Evolutionary conservation across 208 protist species (phyloP).

Genomic region (Entamoeba dispar): DNA sequence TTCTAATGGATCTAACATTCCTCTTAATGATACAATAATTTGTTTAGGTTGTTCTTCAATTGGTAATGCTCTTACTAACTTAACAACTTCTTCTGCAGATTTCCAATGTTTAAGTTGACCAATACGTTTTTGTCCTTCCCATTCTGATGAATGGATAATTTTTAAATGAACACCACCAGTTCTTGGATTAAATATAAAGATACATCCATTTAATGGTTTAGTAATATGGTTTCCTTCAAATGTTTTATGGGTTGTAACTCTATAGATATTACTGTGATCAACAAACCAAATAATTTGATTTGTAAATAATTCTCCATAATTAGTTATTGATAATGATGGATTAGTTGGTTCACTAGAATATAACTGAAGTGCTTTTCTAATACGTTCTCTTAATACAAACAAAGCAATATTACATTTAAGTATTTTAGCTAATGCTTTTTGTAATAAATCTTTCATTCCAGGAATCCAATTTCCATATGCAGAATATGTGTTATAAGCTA

Average conservation of each 20-base stretch:
- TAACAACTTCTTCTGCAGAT: slow-evolving; percentile 91
- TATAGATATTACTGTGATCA: slow-evolving; percentile 96
- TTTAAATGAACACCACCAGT: slow-evolving; percentile 97
- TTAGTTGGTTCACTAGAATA: slow-evolving; percentile 97
- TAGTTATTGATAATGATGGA: slow-evolving; percentile 84
- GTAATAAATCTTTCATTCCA: slow-evolving; percentile 84
- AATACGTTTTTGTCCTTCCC: slow-evolving; percentile 95
- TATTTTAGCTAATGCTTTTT: slow-evolving; percentile 87
- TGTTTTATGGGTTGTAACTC: slow-evolving; percentile 96
- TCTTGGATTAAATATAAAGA: slow-evolving; percentile 98
- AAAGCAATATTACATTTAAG: slow-evolving; percentile 98
- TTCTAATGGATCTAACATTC: slow-evolving; percentile 79
- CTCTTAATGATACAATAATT: slow-evolving; percentile 95
- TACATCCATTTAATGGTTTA: slow-evolving; percentile 85
- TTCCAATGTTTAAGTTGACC: slow-evolving; percentile 84
- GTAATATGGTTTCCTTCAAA: slow-evolving; percentile 89
- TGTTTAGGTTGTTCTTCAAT: slow-evolving; percentile 94
- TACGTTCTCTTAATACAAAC: slow-evolving; percentile 92
- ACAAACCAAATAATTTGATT: slow-evolving; percentile 99
- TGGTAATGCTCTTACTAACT: slow-evolving; percentile 54
- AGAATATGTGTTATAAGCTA: slow-evolving; percentile 91
- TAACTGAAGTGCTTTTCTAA: slow-evolving; percentile 94
- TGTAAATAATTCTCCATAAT: slow-evolving; percentile 94
- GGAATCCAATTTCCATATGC: slow-evolving; percentile 89
- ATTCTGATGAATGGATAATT: slow-evolving; percentile 97